Evolutionary conservation across 2,329 filamentous ascomycete genomes (phyloP), one percentile per base, ranked within the genome.

Genomic region (Xylariaceae sp.): DNA sequence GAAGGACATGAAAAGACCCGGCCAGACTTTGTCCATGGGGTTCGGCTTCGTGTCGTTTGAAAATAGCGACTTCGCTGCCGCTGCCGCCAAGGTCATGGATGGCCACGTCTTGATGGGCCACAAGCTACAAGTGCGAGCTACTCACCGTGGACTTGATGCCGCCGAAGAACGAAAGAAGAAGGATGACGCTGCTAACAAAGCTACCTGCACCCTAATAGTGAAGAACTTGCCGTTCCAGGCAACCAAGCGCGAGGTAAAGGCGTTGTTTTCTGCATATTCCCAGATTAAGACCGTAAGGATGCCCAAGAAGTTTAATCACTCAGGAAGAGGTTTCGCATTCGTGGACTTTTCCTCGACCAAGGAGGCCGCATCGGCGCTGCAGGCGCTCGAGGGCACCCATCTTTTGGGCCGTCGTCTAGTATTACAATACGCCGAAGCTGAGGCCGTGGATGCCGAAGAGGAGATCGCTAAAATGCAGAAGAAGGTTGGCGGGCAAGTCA

Each of bases 151-250:
- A 17, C 81, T 87, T 59, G 92, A 97, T 76, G 91, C 91, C 15
- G 92, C 90, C 1, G 91, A 96, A 72, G 90, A 96, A 75, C 85
- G 89, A 65, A 86, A 88, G 65, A 88, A 88, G 64, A 88, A 88
- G 66, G 88, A 93, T 66, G 92, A 97, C 71, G 85, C 83, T 65
- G 86, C 88, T 54, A 95, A 92, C 80, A 95, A 93, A 75, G 77
- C 84, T 54, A 86, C 89, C 23, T 57, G 86, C 66, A 97, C 92
- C 52, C 97, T 99, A 71, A 88, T 97, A 75, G 88, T 99, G 79
- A 99, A 97, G 81, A 99, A 99, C 78, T 78, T 99, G 75, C 93
- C 94, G 17, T 99, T 99, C 78, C 91, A 97, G 78, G 88, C 90
- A 53, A 88, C 87, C 56, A 97, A 96, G 79, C 94, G 95, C 74